These are phyloP conservation scores for Trichoderma citrinoviride DNA, from an alignment of 2,329 filamentous ascomycete species.

Conservation along the genomic window DNA sequence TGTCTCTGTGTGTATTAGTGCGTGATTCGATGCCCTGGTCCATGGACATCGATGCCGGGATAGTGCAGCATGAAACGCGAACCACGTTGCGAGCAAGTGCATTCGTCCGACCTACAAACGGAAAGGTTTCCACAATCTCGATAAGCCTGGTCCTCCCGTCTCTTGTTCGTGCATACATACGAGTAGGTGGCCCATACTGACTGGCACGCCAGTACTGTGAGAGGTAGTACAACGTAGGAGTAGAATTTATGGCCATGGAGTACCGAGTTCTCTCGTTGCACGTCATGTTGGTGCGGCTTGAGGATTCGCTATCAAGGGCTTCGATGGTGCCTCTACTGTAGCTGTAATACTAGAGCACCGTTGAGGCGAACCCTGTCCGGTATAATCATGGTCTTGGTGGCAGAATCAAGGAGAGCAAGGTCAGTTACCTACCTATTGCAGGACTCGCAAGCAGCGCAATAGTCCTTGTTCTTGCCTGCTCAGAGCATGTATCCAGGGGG, in stretches of 20 bases:
- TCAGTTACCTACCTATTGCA: background rate
- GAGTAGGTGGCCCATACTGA: background rate
- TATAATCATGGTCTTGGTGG: background rate
- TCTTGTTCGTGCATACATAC: background rate
- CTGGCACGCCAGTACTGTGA: background rate
- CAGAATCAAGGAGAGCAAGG: background rate
- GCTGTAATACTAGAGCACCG: no score
- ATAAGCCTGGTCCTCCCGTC: slow-evolving; percentile 2
- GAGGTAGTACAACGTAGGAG: background rate
- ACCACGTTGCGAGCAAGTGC: slow-evolving; percentile 9
- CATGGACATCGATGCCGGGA: slow-evolving; percentile 11
- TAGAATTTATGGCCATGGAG: background rate
- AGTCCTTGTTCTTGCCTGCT: background rate
- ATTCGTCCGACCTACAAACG: background rate
- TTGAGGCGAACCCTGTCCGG: background rate
- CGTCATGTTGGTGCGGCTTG: background rate
- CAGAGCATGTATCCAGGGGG: background rate
- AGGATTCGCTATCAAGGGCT: background rate
- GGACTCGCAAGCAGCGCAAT: background rate
- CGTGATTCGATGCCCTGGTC: background rate
- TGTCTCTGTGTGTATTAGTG: background rate
- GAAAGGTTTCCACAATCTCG: background rate
- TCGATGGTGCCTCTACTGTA: background rate
- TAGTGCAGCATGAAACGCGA: slow-evolving; percentile 4
- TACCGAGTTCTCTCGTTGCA: background rate